A percentile compares a stretch with the other conserved stretches of the same genome.
Evolutionary conservation across 345 rosid genomes (phyloP).

Genomic region (Lepidium sativum): DNA sequence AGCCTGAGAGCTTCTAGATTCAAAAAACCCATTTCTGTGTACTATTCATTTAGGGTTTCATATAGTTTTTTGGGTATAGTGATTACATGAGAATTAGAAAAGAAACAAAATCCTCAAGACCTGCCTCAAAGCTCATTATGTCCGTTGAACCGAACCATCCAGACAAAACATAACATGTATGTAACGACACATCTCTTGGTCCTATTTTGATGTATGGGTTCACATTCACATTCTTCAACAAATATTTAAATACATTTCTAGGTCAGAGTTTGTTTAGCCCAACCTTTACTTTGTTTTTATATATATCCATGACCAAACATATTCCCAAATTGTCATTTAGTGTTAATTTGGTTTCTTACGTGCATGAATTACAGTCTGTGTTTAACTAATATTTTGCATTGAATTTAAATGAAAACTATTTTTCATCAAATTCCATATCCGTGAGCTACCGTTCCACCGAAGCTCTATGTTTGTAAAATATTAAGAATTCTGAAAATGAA

Average conservation of each 20-base stretch:
- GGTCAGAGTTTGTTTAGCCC: constrained; percentile 6
- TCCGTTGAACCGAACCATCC: too few relatives aligned
- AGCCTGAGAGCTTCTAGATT: too few relatives aligned
- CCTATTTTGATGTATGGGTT: neutral
- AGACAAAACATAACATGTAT: too few relatives aligned
- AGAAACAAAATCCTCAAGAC: too few relatives aligned
- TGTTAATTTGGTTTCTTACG: neutral
- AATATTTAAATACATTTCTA: neutral
- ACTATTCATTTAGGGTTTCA: too few relatives aligned
- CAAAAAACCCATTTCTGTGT: too few relatives aligned
- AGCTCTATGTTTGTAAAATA: neutral
- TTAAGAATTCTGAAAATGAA: neutral
- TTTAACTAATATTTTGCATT: neutral
- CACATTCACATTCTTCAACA: neutral
- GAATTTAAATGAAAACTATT: neutral
- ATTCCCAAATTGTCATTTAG: neutral
- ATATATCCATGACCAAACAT: neutral
- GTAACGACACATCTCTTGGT: neutral
- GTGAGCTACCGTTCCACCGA: constrained; percentile 1
- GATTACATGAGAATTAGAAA: too few relatives aligned
- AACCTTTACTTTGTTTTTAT: neutral
- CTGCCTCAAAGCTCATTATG: too few relatives aligned
- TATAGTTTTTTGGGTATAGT: too few relatives aligned
- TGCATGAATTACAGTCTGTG: neutral
- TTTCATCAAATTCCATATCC: neutral